A percentile compares a stretch with the other conserved stretches of the same genome.
Conservation (phyloP, 208 protist species). For the Trypanosoma avium region DNA sequence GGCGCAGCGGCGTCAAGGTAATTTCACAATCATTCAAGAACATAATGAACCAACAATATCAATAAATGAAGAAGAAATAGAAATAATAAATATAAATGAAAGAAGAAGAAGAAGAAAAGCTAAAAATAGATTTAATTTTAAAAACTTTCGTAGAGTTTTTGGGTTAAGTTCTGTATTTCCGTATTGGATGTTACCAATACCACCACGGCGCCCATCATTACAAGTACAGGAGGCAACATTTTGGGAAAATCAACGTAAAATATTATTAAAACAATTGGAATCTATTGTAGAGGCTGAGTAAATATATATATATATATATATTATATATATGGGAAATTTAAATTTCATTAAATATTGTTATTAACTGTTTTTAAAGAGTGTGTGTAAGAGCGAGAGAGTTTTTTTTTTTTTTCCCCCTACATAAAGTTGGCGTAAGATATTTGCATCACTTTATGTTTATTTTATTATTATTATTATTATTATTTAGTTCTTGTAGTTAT, state of each 20-base stretch:
- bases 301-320: slow-evolving; percentile 8
- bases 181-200: slow-evolving; percentile 35
- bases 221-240: slow-evolving; percentile 43
- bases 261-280: slow-evolving; percentile 45
- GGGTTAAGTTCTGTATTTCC: slow-evolving; percentile 26
- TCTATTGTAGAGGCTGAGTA: slow-evolving; percentile 40
- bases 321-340: too few species aligned
- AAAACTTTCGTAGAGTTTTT: slow-evolving; percentile 37
- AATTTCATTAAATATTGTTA: too few species aligned
- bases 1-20: slow-evolving; percentile 14
- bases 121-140: slow-evolving; percentile 24
- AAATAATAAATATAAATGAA: too few species aligned
- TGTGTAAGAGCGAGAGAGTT: too few species aligned
- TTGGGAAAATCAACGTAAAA: slow-evolving; percentile 33
- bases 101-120: too few species aligned
- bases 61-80: neutral
- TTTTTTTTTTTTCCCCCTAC: too few species aligned
- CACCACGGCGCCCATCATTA: slow-evolving; percentile 26
- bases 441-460: too few species aligned
- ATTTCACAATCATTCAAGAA: neutral
- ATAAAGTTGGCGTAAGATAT: too few species aligned
- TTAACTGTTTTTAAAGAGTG: too few species aligned
- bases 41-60: neutral
- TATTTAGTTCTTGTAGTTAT: too few species aligned
- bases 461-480: too few species aligned